Base-by-base conservation (phyloP, 257 asterid genomes). In the Solanum pennellii region DNA sequence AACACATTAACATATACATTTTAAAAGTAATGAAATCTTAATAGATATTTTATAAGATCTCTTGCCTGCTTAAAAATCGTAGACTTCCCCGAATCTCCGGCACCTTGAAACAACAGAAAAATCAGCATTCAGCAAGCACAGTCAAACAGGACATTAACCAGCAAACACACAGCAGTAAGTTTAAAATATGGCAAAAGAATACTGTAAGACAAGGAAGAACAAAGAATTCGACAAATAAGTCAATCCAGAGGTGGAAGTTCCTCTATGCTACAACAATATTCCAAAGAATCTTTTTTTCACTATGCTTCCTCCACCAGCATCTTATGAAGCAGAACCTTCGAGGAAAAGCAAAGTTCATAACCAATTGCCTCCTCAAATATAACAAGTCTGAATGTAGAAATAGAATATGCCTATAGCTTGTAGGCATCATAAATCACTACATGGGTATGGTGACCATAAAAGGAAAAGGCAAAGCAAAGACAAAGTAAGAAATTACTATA, bases 11-110 rank as follows among this genome's bases (percentile, higher is more conserved):
- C 45, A 82, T 47, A 27, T 33, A 37, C 88, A 86, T 23, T 72
- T 72, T 73, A 41, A 25, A 35, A 72, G 37, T 20, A 73, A 56
- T 85, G 59, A 68, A 84, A 73, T 73, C 74, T 52, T 21, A 71
- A 87, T 52, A 21, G 56, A 79, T 69, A 23, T 65, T 71, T 83
- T n/a, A 37, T 27, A 85, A 33, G 59, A 85, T 56, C n/a, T 82
- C 95, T 91, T 93, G 93, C 99, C 99, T 97, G 99, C 95, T 97
- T 97, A 93, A 97, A 96, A 87, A 97, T 96, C 87, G 99, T 97
- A 87, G 99, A 97, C 94, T 97, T 97, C 88, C 99, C 99, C 74
- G 99, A 97, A 90, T 97, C 99, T 90, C 99, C 99, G 77, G 98
- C 94, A 87, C 99, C 99, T 97, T 71, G 65, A 56, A 88, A 84